Evolutionary conservation across 257 asterid genomes (phyloP), one percentile per base, ranked within the genome.

Genomic region (Knoxia roxburghii): DNA sequence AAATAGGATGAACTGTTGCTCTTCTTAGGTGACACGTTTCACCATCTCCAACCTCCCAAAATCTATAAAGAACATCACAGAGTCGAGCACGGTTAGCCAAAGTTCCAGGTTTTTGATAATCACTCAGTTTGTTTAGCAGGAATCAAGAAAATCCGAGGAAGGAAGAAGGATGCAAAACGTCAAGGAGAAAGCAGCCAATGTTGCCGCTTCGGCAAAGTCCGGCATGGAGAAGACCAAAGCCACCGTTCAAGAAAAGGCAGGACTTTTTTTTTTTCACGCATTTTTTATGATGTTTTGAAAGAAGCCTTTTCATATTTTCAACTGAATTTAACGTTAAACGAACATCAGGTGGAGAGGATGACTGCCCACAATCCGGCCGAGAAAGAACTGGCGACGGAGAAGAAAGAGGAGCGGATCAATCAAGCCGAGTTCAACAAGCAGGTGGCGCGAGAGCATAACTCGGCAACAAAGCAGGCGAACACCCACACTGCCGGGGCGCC

Each of bases 171-270:
- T 88, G 96, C 85, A 88, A 73, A 32, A 82, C 10, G 30, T 79
- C 8, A 89, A 89, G 68, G 91, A 89, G 73, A 58, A 73, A 24
- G 89, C 89, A n/a, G 75, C 88, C 7, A 84, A 87, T 57, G 60
- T 77, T 3, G 89, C 86, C 55, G 97, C 97, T 24, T 81, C 91
- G 5, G 96, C 96, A 2, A 77, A 77, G 48, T 70, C 95, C 11
- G 96, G 96, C 74, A 65, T 82, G 82, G 95, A 82, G 5, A 89
- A 89, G 55, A 75, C 95, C 46, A 89, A 74, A 66, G 95, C 95
- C 58, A 68, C 69, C 67, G 77, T 74, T 5, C 88, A 78, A 74
- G 95, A 84, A 68, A 84, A 87, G 95, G 92, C 24, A 0, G 5
- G 8, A 1, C 1, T 45, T 11, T 45, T 14, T 45, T 45, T 45